These are phyloP conservation scores for Fusarium hostae DNA, from an alignment of 2,329 filamentous ascomycete genomes.

Conservation along the genomic window DNA sequence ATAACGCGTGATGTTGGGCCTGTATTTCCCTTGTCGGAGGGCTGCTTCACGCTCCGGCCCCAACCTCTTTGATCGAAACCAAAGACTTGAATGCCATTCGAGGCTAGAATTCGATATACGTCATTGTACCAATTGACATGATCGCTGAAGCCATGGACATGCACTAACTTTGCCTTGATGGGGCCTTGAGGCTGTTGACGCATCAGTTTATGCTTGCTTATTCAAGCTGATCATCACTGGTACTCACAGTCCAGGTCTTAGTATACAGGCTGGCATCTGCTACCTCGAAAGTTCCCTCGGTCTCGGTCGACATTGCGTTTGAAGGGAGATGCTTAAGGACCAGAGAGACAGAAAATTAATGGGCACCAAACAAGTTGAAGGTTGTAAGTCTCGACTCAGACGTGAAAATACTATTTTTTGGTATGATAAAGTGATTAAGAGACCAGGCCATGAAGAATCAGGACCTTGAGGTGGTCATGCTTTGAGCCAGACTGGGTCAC, in stretches of 20 bases:
- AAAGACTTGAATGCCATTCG: slow-evolving; percentile 78
- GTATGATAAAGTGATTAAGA: not conserved
- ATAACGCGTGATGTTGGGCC: slow-evolving; percentile 80
- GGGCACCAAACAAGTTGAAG: not conserved
- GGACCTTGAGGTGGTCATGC: slow-evolving; percentile 20
- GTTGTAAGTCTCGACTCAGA: not conserved
- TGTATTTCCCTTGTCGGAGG: slow-evolving; percentile 74
- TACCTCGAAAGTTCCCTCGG: slow-evolving; percentile 63
- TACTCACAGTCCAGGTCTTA: slow-evolving; percentile 68
- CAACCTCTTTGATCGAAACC: slow-evolving; percentile 90
- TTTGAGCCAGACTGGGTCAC: slow-evolving; percentile 26
- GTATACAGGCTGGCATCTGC: slow-evolving; percentile 61
- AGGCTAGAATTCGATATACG: slow-evolving; percentile 77
- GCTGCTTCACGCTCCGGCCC: slow-evolving; percentile 75
- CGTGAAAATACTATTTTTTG: not conserved
- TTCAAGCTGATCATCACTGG: not conserved
- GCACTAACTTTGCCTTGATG: slow-evolving; percentile 77
- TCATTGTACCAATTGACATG: slow-evolving; percentile 81
- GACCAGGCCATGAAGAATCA: not conserved
- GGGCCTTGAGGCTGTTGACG: slow-evolving; percentile 62
- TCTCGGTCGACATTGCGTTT: slow-evolving; percentile 52
- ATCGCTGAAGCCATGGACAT: slow-evolving; percentile 92
- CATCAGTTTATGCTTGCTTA: slow-evolving; percentile 19
- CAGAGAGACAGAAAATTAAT: not conserved
- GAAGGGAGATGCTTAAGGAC: not conserved